These are phyloP conservation scores for Bruguiera hainesii DNA, from an alignment of 441 rosid genomes.

Conservation along the genomic window DNA sequence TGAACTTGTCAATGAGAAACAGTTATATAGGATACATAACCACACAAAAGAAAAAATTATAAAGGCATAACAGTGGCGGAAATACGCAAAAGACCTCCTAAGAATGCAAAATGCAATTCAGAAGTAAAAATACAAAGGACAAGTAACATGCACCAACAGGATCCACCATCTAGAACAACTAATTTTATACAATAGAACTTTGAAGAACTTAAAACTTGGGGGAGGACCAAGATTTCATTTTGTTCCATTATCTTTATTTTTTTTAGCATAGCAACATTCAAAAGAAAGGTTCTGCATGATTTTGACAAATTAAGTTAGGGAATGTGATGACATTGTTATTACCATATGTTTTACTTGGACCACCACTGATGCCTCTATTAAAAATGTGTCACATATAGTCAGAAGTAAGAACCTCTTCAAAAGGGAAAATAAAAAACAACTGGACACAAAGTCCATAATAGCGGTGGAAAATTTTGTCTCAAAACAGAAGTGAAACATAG, in stretches of 20 bases:
- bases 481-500: neutral
- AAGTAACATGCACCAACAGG: neutral
- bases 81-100: neutral
- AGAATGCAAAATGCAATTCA: neutral
- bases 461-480: neutral
- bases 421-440: neutral
- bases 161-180: neutral
- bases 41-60: neutral
- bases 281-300: no score
- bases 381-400: no score
- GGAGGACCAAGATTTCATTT: neutral
- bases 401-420: neutral
- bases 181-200: neutral
- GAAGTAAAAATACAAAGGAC: neutral
- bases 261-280: no score
- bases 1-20: conserved; percentile 22
- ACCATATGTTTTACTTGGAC: no score
- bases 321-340: no score
- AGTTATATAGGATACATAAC: neutral
- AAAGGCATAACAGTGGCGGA: neutral
- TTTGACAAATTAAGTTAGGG: no score
- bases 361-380: no score
- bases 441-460: neutral
- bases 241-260: no score
- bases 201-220: no score